Base-by-base conservation (phyloP, 352 stramenopile genomes). In the Plasmopara muralis region DNA sequence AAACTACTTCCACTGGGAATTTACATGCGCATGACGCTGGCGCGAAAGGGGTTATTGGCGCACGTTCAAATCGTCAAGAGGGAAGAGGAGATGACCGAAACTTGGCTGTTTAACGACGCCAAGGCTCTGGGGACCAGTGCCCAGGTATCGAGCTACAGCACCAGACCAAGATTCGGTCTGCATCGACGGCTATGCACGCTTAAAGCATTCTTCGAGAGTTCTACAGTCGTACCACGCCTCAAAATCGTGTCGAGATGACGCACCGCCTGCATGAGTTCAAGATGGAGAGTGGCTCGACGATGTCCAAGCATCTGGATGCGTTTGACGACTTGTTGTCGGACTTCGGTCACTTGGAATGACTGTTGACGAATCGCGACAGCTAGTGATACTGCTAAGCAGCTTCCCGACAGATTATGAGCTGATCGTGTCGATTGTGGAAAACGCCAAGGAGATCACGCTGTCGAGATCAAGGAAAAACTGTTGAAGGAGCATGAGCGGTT, bases 241-340 rank as follows among this genome's bases (percentile, higher is more conserved):
- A 52, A 5, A 9, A 14, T 13, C 18, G 15, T 20, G n/a, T 39
- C 12, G 50, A 53, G 47, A 47, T 35, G 31, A 35, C 31, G 31
- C 31, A 4, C 31, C 31, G 31, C 31, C 31, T 12, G 31, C 31
- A 35, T 39, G 20, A n/a, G 53, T 10, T 6, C 31, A 6, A 35
- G 30, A 9, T 34, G 30, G 30, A 34, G 30, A 34, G 5, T 34
- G 30, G 30, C 30, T 34, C 30, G 30, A 34, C 30, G 5, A 34
- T 35, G 31, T 35, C 6, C 31, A 35, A 5, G 31, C 31, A 35
- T 35, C 31, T 25, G 31, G 31, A 35, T 35, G 10, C 31, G 31
- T 35, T 35, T 35, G 31, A 12, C 10, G 31, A 35, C 4, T 12
- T 35, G 31, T 35, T 35, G 31, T 35, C 31, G 6, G 4, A 35